Percentiles rank a stretch among this genome's conserved stretches.
These are phyloP conservation scores for Sarocladium strictum DNA, from an alignment of 2,329 filamentous ascomycete species.

Conservation along the genomic window DNA sequence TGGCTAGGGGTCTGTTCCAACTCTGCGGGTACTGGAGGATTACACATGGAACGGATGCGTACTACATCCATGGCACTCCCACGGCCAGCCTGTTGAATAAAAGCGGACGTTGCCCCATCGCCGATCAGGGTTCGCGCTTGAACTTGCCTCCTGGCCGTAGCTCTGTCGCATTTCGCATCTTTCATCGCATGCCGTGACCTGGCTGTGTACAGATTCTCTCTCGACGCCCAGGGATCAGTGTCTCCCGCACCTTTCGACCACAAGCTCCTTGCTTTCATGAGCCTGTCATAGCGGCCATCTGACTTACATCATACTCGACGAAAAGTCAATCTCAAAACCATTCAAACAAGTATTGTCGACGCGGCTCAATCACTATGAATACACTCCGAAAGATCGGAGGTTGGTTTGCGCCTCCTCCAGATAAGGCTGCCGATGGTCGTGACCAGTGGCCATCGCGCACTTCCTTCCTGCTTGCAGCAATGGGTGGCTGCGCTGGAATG, in stretches of 20 bases:
- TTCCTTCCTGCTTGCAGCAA: conserved; percentile 50
- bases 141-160: not conserved
- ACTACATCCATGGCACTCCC: not conserved
- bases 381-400: conserved; percentile 24
- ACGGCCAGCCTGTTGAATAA: not conserved
- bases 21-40: not conserved
- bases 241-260: not conserved
- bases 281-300: not conserved
- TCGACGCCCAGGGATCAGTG: not conserved
- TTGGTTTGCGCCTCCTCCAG: conserved; percentile 29
- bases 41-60: conserved; percentile 2
- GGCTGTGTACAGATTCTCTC: not conserved
- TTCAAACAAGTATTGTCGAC: not conserved
- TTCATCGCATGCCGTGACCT: not conserved
- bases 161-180: not conserved
- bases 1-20: not conserved
- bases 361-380: conserved; percentile 10
- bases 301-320: not conserved
- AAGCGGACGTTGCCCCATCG: conserved; percentile 4
- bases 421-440: conserved; percentile 32
- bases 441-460: conserved; percentile 51
- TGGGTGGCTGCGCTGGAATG: conserved; percentile 53
- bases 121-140: not conserved
- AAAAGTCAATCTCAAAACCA: not conserved
- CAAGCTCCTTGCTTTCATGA: not conserved